Conservation (phyloP, 352 stramenopile genomes). For the Phytophthora sojae region DNA sequence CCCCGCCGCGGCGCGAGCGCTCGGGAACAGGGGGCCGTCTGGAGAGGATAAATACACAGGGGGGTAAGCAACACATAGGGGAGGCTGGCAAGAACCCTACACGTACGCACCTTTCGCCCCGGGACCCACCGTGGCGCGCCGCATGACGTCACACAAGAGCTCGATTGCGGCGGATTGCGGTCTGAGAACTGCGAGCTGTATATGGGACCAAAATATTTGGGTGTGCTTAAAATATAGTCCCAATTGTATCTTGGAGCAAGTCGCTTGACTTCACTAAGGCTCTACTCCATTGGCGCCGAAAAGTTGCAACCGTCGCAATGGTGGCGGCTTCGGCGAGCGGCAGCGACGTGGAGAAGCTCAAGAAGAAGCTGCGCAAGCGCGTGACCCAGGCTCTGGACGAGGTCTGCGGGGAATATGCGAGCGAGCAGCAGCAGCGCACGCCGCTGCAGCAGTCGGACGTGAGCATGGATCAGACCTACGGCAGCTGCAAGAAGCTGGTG, state of each 20-base stretch:
- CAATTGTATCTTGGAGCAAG: background rate
- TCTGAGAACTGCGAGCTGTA: background rate
- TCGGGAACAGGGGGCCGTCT: conserved; percentile 34
- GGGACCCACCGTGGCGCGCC: conserved; percentile 27
- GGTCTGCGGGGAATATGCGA: conserved; percentile 50
- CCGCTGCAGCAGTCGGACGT: conserved; percentile 12
- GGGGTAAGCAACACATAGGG: background rate
- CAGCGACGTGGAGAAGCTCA: conserved; percentile 25
- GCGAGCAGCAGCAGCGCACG: conserved; percentile 21
- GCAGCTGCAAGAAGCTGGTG: conserved; percentile 58
- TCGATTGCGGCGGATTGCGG: conserved; percentile 12
- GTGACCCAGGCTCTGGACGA: conserved; percentile 55
- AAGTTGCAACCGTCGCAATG: conserved; percentile 3
- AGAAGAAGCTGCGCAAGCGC: conserved; percentile 38
- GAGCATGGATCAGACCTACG: conserved; percentile 56
- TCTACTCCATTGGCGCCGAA: background rate
- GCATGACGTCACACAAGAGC: conserved; percentile 39
- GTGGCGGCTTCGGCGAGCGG: conserved; percentile 13
- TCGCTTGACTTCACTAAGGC: conserved; percentile 2
- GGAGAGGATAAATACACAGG: background rate
- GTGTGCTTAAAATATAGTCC: background rate
- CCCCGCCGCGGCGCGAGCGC: conserved; percentile 11
- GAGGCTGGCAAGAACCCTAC: background rate
- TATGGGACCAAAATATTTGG: background rate
- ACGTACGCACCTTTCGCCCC: conserved; percentile 29